Evolutionary conservation across 768 basidiomycete species (phyloP).

Genomic region (Suillus hirtellus): DNA sequence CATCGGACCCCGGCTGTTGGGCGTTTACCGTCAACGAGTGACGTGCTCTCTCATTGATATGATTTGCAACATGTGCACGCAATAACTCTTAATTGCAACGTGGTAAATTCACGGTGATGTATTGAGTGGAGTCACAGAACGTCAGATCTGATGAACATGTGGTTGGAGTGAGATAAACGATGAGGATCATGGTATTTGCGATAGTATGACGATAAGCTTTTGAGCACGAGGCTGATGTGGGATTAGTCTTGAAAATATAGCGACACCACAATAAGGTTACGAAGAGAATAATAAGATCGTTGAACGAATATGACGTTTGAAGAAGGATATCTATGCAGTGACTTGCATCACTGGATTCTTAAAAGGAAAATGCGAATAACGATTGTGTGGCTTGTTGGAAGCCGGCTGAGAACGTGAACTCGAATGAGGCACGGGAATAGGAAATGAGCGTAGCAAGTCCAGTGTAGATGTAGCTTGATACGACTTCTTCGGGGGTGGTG

Average conservation of each 20-base stretch:
- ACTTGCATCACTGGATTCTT: constrained; percentile 24
- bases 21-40: background rate
- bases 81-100: background rate
- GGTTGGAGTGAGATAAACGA: constrained; percentile 4
- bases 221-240: constrained; percentile 23
- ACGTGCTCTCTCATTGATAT: background rate
- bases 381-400: constrained; percentile 28
- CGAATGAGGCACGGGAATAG: constrained; percentile 40
- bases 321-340: constrained; percentile 20
- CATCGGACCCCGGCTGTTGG: background rate
- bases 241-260: constrained; percentile 35
- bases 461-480: constrained; percentile 33
- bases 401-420: constrained; percentile 18
- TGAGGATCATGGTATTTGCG: constrained; percentile 6
- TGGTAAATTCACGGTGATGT: background rate
- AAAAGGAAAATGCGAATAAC: constrained; percentile 25
- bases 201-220: constrained; percentile 11
- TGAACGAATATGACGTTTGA: background rate
- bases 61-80: background rate
- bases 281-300: background rate
- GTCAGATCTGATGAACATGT: background rate
- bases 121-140: background rate
- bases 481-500: constrained; percentile 25
- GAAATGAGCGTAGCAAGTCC: constrained; percentile 50
- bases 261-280: constrained; percentile 29